Conservation (phyloP, 768 basidiomycete species). For the Sarcodon aspratus region DNA sequence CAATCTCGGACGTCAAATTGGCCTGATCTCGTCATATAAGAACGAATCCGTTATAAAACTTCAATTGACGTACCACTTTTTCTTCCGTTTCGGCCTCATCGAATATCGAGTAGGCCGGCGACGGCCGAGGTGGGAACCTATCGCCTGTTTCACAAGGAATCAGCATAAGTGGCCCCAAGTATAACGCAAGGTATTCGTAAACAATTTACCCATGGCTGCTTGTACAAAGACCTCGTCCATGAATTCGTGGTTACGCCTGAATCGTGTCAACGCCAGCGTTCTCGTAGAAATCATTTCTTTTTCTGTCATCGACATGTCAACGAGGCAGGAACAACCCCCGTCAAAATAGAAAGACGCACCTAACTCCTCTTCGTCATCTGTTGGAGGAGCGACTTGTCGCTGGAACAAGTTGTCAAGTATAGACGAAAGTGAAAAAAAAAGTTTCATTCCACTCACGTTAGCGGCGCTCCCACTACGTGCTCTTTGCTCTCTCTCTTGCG, state of each 20-base stretch:
- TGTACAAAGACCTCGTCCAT: slow-evolving; percentile 77
- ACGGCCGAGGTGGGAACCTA: slow-evolving; percentile 26
- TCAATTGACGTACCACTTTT: slow-evolving; percentile 33
- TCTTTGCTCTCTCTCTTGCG: slow-evolving; percentile 12
- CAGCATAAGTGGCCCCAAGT: neutral
- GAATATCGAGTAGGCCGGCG: slow-evolving; percentile 49
- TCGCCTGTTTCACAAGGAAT: slow-evolving; percentile 23
- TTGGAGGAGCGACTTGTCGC: neutral
- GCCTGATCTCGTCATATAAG: slow-evolving; percentile 22
- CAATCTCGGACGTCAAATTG: slow-evolving; percentile 49
- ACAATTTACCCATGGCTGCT: slow-evolving; percentile 47
- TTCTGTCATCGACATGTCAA: slow-evolving; percentile 32
- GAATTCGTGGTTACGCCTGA: slow-evolving; percentile 71
- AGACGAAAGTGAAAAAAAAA: neutral
- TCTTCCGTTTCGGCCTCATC: slow-evolving; percentile 42
- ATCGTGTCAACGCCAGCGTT: slow-evolving; percentile 59
- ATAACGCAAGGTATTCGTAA: too few species aligned
- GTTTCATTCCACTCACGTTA: slow-evolving; percentile 22
- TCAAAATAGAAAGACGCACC: neutral
- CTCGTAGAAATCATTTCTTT: slow-evolving; percentile 62
- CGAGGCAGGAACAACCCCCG: neutral
- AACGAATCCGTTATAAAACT: neutral
- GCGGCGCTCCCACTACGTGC: slow-evolving; percentile 32
- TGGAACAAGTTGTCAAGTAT: neutral
- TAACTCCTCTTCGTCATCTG: slow-evolving; percentile 10